Percentiles rank a stretch among this genome's conserved stretches.
phyloP scores from a whole-genome alignment of 495 filamentous ascomycete genomes.

The Geoglossum glabrum region DNA sequence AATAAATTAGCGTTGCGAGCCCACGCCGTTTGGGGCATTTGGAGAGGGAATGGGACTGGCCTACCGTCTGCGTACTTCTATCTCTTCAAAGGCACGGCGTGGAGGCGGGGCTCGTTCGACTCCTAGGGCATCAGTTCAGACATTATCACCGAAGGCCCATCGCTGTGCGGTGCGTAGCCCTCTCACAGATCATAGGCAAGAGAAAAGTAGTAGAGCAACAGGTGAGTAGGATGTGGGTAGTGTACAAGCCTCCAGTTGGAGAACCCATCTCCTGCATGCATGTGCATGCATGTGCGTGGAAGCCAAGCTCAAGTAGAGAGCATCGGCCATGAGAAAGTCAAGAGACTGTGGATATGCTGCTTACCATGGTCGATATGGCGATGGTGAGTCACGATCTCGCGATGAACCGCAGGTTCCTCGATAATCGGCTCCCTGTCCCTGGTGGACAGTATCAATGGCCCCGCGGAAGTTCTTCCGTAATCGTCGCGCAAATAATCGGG shows the following conservation, averaged over 20 bases:
- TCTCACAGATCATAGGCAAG: background rate
- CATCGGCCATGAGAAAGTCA: background rate
- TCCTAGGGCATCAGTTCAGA: background rate
- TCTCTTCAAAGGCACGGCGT: constrained; percentile 22
- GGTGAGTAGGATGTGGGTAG: no score
- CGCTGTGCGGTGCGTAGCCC: background rate
- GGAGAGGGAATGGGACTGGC: constrained; percentile 4
- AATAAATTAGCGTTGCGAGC: background rate
- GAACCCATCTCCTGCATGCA: no score
- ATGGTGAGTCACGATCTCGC: constrained; percentile 72
- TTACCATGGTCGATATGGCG: constrained; percentile 75
- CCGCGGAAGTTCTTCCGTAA: constrained; percentile 21
- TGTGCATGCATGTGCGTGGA: no score
- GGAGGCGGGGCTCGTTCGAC: constrained; percentile 13
- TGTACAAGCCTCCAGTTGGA: no score
- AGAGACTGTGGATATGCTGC: background rate
- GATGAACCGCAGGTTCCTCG: constrained; percentile 48
- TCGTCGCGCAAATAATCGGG: constrained; percentile 36
- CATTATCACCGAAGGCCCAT: background rate
- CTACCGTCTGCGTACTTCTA: constrained; percentile 29
- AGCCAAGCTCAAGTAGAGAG: no score
- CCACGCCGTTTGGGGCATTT: background rate
- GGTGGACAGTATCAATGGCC: background rate
- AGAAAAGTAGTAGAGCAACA: background rate
- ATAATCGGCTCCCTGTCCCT: constrained; percentile 28